Evolutionary conservation across 805 yeast genomes (phyloP).

Genomic region (Saccharomyces eubayanus): DNA sequence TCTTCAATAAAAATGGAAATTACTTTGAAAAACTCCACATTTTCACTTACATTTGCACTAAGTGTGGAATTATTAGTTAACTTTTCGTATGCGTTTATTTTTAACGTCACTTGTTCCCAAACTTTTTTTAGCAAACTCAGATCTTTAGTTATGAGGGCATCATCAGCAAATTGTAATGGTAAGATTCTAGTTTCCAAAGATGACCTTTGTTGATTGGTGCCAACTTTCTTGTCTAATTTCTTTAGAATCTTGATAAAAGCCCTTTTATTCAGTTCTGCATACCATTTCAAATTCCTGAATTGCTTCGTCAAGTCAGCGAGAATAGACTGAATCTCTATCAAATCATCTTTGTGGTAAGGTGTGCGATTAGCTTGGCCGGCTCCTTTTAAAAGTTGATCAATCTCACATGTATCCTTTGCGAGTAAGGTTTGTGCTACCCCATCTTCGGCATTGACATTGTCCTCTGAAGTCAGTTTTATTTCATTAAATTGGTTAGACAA

Average conservation of each 20-base stretch:
- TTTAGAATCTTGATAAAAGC: constrained; percentile 85
- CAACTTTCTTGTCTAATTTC: constrained; percentile 79
- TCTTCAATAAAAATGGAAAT: constrained; percentile 24
- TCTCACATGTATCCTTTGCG: not conserved
- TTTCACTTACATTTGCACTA: not conserved
- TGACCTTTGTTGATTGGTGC: constrained; percentile 47
- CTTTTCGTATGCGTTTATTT: not conserved
- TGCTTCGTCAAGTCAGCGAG: constrained; percentile 67
- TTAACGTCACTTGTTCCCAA: not conserved
- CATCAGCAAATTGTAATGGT: constrained; percentile 73
- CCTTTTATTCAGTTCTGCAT: constrained; percentile 82
- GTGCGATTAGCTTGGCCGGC: not conserved
- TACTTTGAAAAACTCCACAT: constrained; percentile 1
- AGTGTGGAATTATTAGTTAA: not conserved
- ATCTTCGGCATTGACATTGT: not conserved
- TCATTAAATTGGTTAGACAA: constrained; percentile 26
- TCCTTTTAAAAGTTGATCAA: not conserved
- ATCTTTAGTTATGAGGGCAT: constrained; percentile 45
- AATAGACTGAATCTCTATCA: constrained; percentile 56
- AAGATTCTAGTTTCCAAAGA: constrained; percentile 59
- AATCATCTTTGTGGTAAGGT: constrained; percentile 34
- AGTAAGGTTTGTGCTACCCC: not conserved
- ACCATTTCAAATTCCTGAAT: constrained; percentile 84
- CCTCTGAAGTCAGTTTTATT: constrained; percentile 2
- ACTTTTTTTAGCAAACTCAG: constrained; percentile 41